Evolutionary conservation across 169 alveolate genomes (phyloP), one percentile per base, ranked within the genome.

Genomic region (Cyclospora cayetanensis): DNA sequence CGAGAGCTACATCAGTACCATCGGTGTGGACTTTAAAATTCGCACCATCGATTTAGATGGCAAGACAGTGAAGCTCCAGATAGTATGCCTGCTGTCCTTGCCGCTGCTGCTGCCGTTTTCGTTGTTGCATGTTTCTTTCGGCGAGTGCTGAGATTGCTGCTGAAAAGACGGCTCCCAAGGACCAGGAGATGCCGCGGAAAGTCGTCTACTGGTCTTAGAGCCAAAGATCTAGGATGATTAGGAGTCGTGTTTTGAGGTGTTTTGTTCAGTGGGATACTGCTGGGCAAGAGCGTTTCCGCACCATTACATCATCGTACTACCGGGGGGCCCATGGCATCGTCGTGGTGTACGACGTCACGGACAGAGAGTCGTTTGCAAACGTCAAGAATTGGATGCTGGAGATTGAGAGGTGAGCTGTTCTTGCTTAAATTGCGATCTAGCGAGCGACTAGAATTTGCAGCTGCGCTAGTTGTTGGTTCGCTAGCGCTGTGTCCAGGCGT

Each of bases 301-400:
- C 99, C 34, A 98, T 98, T 53, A 98, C 99, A 34, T 65, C 92
- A 35, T 89, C 93, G 91, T 98, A 98, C 95, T 98, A 98, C 94
- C 94, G 99, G 70, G 99, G 99, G 37, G 99, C 99, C 11, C 99
- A 98, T 83, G 99, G 99, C 29, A 98, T 98, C 37, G 97, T 98
- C 53, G 87, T 98, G 29, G 98, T 97, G n/a, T 66, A 34, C 79
- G 25, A 34, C 79, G 35, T 34, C 63, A 82, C 90, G 34, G 90
- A 82, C 79, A 5, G 90, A 5, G 90, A 86, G 72, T 65, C 85
- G 27, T 86, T 86, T 42, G 42, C 39, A 50, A 86, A 86, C 55
- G 92, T 86, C 63, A 65, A 68, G 55, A 86, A 86, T 74, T 86
- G 92, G 92, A 86, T 86, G 72, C 46, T 29, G 42, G 92, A 86